phyloP scores from a whole-genome alignment of 257 asterid species.

The Petrea volubilis region DNA sequence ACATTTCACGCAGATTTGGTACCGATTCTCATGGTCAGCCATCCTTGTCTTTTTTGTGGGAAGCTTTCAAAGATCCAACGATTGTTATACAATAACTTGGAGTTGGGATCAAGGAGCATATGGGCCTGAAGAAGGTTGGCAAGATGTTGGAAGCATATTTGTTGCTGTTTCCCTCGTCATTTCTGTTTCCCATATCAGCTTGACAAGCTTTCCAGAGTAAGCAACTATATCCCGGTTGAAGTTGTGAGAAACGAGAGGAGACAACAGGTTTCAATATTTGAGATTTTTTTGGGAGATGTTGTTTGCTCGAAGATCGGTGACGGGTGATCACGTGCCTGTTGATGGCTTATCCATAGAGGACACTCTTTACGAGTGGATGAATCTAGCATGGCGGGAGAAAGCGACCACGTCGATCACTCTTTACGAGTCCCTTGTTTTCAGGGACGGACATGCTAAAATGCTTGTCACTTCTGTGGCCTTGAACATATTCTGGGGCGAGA shows the following conservation, averaged over 20 bases:
- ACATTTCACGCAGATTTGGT: slow-evolving; percentile 38
- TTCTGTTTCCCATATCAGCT: not conserved
- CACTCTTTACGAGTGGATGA: slow-evolving; percentile 23
- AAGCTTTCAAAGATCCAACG: slow-evolving; percentile 16
- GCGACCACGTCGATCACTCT: not conserved
- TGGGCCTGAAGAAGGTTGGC: slow-evolving; percentile 20
- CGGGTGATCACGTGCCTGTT: slow-evolving; percentile 28
- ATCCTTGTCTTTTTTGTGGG: slow-evolving; percentile 11
- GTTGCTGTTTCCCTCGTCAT: slow-evolving; percentile 18
- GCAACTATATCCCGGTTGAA: not conserved
- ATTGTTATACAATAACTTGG: slow-evolving; percentile 12
- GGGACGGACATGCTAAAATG: slow-evolving; percentile 22
- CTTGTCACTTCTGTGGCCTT: slow-evolving; percentile 20
- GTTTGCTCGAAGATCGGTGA: slow-evolving; percentile 10
- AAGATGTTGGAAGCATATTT: slow-evolving; percentile 24
- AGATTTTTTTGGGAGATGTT: slow-evolving; percentile 11
- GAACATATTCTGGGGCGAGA: slow-evolving; percentile 48
- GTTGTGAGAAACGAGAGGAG: slow-evolving; percentile 17
- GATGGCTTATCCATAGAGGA: slow-evolving; percentile 23
- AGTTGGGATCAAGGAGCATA: slow-evolving; percentile 21
- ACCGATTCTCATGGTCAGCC: slow-evolving; percentile 34
- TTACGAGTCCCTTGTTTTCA: slow-evolving; percentile 15
- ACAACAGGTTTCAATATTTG: not conserved
- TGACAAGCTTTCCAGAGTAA: not conserved
- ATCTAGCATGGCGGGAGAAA: slow-evolving; percentile 26